Evolutionary conservation across 768 basidiomycete genomes (phyloP).

Genomic region (Lentinula lateritia): DNA sequence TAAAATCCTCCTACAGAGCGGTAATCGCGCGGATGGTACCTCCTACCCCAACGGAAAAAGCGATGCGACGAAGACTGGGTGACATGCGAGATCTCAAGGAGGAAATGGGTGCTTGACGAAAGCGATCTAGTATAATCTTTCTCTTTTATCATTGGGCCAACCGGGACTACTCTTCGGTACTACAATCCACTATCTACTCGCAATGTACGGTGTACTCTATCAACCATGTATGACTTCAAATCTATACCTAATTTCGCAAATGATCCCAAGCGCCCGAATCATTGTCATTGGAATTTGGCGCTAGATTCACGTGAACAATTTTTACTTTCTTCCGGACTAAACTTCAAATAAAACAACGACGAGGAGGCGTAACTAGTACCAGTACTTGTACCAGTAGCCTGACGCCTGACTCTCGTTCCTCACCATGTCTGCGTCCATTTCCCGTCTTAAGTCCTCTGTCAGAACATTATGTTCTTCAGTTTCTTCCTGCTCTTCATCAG

Average conservation of each 20-base stretch:
- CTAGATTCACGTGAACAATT: background rate
- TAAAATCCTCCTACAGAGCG: slow-evolving; percentile 49
- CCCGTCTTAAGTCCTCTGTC: background rate
- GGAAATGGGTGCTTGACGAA: slow-evolving; percentile 16
- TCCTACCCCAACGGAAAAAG: slow-evolving; percentile 86
- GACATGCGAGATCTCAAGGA: slow-evolving; percentile 74
- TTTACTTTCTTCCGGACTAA: background rate
- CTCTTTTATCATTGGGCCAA: background rate
- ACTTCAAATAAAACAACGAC: background rate
- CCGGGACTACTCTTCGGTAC: background rate
- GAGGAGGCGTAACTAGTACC: background rate
- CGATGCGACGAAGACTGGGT: slow-evolving; percentile 76
- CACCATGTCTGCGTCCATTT: background rate
- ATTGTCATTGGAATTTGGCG: too few species aligned
- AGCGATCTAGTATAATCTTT: background rate
- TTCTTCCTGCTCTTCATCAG: slow-evolving; percentile 3
- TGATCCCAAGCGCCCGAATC: too few species aligned
- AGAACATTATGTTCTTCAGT: background rate
- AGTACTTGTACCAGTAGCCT: background rate
- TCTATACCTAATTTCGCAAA: too few species aligned
- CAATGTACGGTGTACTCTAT: background rate
- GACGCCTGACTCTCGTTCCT: background rate
- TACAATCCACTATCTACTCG: background rate
- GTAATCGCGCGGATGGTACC: slow-evolving; percentile 76
- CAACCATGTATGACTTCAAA: background rate